Base-by-base conservation (phyloP, 1,284 basidiomycete genomes). In the Wolfiporia cocos region DNA sequence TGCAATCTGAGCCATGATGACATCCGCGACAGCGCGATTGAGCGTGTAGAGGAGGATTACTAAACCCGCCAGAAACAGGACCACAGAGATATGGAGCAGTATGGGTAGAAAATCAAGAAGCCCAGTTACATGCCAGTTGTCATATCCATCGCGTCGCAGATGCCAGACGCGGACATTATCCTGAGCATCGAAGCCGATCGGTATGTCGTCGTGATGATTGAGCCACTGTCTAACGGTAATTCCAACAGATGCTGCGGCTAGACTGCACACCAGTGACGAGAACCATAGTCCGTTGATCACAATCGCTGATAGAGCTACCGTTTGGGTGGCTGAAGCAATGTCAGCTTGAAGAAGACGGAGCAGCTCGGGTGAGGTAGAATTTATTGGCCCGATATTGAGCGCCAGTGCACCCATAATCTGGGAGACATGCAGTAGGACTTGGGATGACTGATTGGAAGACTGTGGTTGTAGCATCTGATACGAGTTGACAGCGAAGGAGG, bases 261-360 rank as follows among this genome's bases (percentile, higher is more conserved):
- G 50, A 38, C 54, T 54, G 22, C 52, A 46, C 4, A 55, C 54
- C 5, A 57, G 49, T 20, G 54, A 52, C 1, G 52, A 47, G 46
- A 57, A 57, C 55, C 55, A 57, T 4, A 57, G 43, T 4, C 44
- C 46, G 37, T 57, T 57, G 46, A 57, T 51, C 3, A 48, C 41
- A 2, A 57, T 32, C 2, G 44, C n/a, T 32, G 12, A 11, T 38
- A 17, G 30, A n/a, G 37, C 10, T 20, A 20, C 18, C 18, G 5
- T 21, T n/a, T n/a, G n/a, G n/a, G 24, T 14, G 29, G 19, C 5
- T 14, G 17, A 18, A 26, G 35, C 18, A 41, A 44, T 5, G 37
- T 18, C 12, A 34, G 11, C 15, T 37, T 20, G 22, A 9, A 6
- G 10, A 9, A 15, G 21, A 23, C 18, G 7, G 19, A 11, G 5